Percentiles rank a stretch among this genome's conserved stretches.
phyloP scores from a whole-genome alignment of 1,284 basidiomycete genomes.

The Boletus calvinii region DNA sequence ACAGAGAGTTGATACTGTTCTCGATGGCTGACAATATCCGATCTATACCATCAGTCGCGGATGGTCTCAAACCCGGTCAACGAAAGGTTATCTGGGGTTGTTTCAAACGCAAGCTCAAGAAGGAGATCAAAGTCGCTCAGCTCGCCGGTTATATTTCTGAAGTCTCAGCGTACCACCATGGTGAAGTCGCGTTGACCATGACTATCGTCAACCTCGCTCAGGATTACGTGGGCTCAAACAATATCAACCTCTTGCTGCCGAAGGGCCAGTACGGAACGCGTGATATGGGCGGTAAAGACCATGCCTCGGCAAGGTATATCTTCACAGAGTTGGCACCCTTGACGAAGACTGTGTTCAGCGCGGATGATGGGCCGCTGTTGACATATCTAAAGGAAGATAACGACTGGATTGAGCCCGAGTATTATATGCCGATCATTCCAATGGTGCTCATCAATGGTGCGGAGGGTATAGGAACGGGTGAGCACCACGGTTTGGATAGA shows the following conservation, averaged over 20 bases:
- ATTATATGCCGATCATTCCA: slow-evolving; percentile 90
- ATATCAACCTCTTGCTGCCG: slow-evolving; percentile 87
- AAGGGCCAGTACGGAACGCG: slow-evolving; percentile 98
- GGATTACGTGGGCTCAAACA: slow-evolving; percentile 95
- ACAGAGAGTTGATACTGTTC: slow-evolving; percentile 97
- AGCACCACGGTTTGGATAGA: slow-evolving; percentile 20
- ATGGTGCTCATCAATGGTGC: slow-evolving; percentile 92
- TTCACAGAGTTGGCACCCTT: slow-evolving; percentile 83
- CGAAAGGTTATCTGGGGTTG: slow-evolving; percentile 95
- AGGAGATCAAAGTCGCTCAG: slow-evolving; percentile 96
- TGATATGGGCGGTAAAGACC: slow-evolving; percentile 88
- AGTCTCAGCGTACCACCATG: slow-evolving; percentile 96
- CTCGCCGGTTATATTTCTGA: slow-evolving; percentile 94
- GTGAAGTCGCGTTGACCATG: slow-evolving; percentile 81
- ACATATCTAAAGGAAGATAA: slow-evolving; percentile 90
- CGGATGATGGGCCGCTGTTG: slow-evolving; percentile 84
- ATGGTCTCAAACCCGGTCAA: slow-evolving; percentile 99
- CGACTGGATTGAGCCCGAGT: slow-evolving; percentile 88
- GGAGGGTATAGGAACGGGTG: slow-evolving; percentile 97
- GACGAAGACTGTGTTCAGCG: slow-evolving; percentile 80
- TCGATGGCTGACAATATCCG: slow-evolving; percentile 99
- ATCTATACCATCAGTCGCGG: slow-evolving; percentile 90
- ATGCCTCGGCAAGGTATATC: slow-evolving; percentile 96
- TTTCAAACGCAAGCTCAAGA: slow-evolving; percentile 93
- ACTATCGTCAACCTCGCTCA: slow-evolving; percentile 97